A percentile compares a stretch with the other conserved stretches of the same genome.
Evolutionary conservation across 2,329 filamentous ascomycete genomes (phyloP).

Genomic region (Fusarium nygamai): DNA sequence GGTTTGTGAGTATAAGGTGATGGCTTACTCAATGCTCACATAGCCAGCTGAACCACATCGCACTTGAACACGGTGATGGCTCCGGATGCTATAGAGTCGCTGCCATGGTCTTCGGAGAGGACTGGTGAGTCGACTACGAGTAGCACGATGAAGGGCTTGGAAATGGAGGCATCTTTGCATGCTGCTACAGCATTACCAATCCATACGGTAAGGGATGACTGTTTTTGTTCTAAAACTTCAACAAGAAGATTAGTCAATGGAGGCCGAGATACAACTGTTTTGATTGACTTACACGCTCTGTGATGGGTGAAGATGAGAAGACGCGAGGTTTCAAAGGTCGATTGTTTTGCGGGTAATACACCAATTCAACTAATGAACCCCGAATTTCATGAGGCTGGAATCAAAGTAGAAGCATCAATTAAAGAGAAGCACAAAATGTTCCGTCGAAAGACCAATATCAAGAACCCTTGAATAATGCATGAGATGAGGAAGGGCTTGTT

Average conservation of each 20-base stretch:
- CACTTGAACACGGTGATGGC: conserved; percentile 55
- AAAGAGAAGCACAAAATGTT: not conserved
- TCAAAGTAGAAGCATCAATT: rapidly evolving
- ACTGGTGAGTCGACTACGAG: conserved; percentile 11
- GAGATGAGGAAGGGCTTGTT: not conserved
- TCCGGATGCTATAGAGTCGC: conserved; percentile 38
- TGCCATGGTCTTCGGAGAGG: not conserved
- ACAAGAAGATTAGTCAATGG: not conserved
- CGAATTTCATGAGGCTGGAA: not conserved
- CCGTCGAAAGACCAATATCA: not conserved
- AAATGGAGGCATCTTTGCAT: conserved; percentile 39
- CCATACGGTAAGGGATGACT: not conserved
- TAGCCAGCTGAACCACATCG: conserved; percentile 60
- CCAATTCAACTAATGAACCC: not conserved
- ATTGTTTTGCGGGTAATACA: too few relatives aligned
- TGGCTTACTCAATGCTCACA: conserved; percentile 62
- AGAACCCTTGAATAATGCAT: not conserved
- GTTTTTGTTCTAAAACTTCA: not conserved
- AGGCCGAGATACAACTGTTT: too few relatives aligned
- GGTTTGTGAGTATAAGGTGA: not conserved
- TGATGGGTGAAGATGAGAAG: not conserved
- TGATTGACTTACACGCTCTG: conserved; percentile 13
- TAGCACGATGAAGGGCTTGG: conserved; percentile 18
- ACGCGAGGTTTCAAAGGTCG: not conserved
- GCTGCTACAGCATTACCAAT: conserved; percentile 30